These are phyloP conservation scores for Bromus sterilis DNA, from an alignment of 176 grass and related monocot species.

Conservation along the genomic window DNA sequence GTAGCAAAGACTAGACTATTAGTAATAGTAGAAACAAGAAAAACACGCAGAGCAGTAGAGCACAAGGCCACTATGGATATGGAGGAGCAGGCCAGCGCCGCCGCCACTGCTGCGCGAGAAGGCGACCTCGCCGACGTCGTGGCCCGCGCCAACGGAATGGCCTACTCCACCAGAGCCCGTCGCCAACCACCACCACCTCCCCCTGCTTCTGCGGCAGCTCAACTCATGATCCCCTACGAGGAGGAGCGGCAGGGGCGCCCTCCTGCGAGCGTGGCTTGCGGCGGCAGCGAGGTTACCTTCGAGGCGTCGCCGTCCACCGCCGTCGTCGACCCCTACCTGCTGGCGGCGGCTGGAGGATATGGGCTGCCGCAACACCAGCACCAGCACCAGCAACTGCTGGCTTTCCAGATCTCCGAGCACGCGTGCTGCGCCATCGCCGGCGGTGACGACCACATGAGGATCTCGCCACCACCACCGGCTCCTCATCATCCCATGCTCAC, in stretches of 20 bases:
- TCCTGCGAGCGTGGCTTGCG: background rate
- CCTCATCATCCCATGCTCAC: slow-evolving; percentile 44
- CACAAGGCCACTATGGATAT: slow-evolving; percentile 23
- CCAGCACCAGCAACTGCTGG: background rate
- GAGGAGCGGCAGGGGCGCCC: background rate
- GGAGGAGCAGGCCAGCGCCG: slow-evolving; percentile 4
- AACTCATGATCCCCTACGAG: slow-evolving; percentile 1
- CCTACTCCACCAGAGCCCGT: background rate
- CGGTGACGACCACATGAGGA: slow-evolving; percentile 17
- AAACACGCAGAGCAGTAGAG: slow-evolving; percentile 27
- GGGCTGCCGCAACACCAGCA: background rate
- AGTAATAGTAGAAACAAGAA: slow-evolving; percentile 5
- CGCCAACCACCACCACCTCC: background rate
- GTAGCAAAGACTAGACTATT: background rate
- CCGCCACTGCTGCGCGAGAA: slow-evolving; percentile 24
- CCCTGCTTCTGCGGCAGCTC: background rate
- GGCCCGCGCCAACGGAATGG: slow-evolving; percentile 18
- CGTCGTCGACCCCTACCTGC: slow-evolving; percentile 4
- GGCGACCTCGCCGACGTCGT: slow-evolving; percentile 56
- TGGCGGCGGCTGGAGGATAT: background rate
- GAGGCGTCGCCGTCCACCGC: background rate
- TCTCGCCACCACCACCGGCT: slow-evolving; percentile 5
- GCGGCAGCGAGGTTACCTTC: background rate
- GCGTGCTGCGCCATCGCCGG: background rate
- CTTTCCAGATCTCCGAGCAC: slow-evolving; percentile 30